phyloP scores from a whole-genome alignment of 495 filamentous ascomycete species.

The Chaetomium cochliodes region DNA sequence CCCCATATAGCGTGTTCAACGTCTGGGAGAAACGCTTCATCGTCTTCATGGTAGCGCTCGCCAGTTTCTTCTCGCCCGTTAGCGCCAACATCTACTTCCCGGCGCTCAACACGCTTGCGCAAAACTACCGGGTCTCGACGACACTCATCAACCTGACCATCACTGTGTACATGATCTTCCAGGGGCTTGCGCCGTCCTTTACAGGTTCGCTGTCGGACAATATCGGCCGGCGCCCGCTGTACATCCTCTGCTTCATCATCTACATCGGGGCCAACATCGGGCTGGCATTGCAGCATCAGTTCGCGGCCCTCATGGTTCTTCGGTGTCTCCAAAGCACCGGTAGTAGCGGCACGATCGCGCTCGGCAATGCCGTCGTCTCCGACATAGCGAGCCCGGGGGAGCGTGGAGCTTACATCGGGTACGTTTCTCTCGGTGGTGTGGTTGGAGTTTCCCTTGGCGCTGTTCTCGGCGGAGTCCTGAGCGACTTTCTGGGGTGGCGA shows the following conservation, averaged over 20 bases:
- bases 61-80: conserved; percentile 68
- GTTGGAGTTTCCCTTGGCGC: conserved; percentile 33
- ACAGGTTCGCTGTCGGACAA: conserved; percentile 57
- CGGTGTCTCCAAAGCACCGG: conserved; percentile 57
- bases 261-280: conserved; percentile 59
- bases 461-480: conserved; percentile 61
- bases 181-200: conserved; percentile 58
- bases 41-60: conserved; percentile 58
- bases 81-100: conserved; percentile 72
- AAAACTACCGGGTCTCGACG: conserved; percentile 52
- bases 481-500: conserved; percentile 44
- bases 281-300: conserved; percentile 50
- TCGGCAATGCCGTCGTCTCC: conserved; percentile 56
- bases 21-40: conserved; percentile 58
- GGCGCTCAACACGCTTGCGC: conserved; percentile 56
- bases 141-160: conserved; percentile 62
- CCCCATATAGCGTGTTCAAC: conserved; percentile 55
- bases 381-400: conserved; percentile 55
- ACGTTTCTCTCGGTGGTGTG: conserved; percentile 39
- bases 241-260: conserved; percentile 53
- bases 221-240: conserved; percentile 55
- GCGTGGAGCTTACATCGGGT: conserved; percentile 49
- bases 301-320: conserved; percentile 52
- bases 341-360: conserved; percentile 50
- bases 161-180: conserved; percentile 60